Evolutionary conservation across 208 protist species (phyloP).

Genomic region (Phytomonas francai): DNA sequence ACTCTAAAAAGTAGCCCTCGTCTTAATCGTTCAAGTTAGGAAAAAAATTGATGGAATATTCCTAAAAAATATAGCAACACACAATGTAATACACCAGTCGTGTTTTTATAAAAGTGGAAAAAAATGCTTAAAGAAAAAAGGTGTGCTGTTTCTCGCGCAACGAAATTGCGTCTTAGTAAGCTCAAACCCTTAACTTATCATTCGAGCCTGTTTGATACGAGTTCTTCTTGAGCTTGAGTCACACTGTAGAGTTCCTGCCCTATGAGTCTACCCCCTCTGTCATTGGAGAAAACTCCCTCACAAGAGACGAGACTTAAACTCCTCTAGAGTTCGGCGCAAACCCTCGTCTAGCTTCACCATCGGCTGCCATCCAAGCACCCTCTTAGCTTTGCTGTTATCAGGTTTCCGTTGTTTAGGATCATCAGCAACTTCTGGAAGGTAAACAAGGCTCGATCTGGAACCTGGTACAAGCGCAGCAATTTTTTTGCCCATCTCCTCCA

Average conservation of each 20-base stretch:
- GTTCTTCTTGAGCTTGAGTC: not conserved
- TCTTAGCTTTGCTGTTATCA: slow-evolving; percentile 52
- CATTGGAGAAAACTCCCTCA: not conserved
- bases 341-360: slow-evolving; percentile 37
- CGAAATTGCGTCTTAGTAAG: too few relatives aligned
- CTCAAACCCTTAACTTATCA: not conserved
- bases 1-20: too few relatives aligned
- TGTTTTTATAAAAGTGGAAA: not conserved
- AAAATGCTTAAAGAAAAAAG: too few relatives aligned
- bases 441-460: slow-evolving; percentile 41
- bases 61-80: too few relatives aligned
- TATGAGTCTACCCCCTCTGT: too few relatives aligned
- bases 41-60: too few relatives aligned
- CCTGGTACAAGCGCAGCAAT: slow-evolving; percentile 25
- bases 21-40: too few relatives aligned
- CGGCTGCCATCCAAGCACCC: slow-evolving; percentile 45
- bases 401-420: slow-evolving; percentile 57
- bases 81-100: not conserved
- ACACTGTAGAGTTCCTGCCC: not conserved
- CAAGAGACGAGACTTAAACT: slow-evolving; percentile 25
- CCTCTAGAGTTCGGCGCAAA: slow-evolving; percentile 26
- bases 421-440: slow-evolving; percentile 24
- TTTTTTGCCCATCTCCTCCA: slow-evolving; percentile 50
- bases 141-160: too few relatives aligned
- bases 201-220: not conserved